phyloP scores from a whole-genome alignment of 106 monocot genomes.

The Phalaenopsis aphrodite region DNA sequence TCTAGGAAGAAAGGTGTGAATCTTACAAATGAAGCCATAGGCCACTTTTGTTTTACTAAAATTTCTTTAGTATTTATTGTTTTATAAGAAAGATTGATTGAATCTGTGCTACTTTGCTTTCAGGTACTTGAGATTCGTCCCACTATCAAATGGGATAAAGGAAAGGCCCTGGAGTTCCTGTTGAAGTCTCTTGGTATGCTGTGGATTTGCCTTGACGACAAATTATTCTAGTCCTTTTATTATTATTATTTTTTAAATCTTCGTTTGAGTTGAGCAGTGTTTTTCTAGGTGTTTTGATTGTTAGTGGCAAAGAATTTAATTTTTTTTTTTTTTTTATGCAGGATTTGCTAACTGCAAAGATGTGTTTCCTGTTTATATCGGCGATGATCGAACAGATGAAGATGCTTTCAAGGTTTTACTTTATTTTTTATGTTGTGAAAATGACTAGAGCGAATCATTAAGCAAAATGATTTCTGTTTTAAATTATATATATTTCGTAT shows the following conservation, averaged over 20 bases:
- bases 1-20: slow-evolving; percentile 64
- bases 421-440: neutral
- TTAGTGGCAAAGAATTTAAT: neutral
- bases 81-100: neutral
- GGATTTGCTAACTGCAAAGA: slow-evolving; percentile 56
- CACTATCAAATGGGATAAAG: slow-evolving; percentile 84
- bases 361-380: slow-evolving; percentile 69
- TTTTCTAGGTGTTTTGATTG: neutral
- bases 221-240: slow-evolving; percentile 20
- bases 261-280: neutral
- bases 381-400: slow-evolving; percentile 85
- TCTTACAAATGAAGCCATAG: neutral
- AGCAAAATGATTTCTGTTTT: no score
- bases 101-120: neutral
- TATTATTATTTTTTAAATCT: neutral
- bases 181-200: slow-evolving; percentile 58
- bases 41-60: neutral
- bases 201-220: neutral
- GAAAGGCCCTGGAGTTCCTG: slow-evolving; percentile 69
- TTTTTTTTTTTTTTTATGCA: slow-evolving; percentile 7
- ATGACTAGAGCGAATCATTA: no score
- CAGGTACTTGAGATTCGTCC: slow-evolving; percentile 88
- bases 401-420: slow-evolving; percentile 76
- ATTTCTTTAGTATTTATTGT: neutral
- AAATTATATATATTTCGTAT: no score